Base-by-base conservation (phyloP, 2,329 filamentous ascomycete species). In the Neofusicoccum cordaticola region DNA sequence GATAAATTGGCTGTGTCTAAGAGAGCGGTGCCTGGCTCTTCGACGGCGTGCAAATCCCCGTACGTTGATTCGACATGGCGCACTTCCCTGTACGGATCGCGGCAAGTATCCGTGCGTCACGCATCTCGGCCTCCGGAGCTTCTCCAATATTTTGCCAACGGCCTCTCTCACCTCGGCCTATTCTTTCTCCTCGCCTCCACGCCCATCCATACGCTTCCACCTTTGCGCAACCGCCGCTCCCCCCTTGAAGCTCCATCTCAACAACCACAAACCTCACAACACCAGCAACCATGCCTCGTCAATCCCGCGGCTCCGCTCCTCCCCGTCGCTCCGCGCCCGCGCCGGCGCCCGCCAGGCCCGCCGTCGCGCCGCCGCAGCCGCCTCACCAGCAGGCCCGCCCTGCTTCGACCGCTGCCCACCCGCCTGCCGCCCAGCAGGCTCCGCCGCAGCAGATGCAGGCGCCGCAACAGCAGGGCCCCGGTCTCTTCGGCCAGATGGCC, bases 401-500 rank as follows among this genome's bases (percentile, higher is more conserved):
- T 75, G 86, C 91, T 70, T 84, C 90, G 65, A 91, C 92, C 68
- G 85, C 89, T 71, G 78, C 82, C 42, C 76, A 79, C 65, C 81
- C 80, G 27, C 77, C 79, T 41, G 68, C 83, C 63, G 74, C 79
- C 67, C 73, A 77, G 52, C 77, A 82, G 64, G 82, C 84, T 69
- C 73, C 79, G 67, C 78, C 81, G 63, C 75, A 82, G 62, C 80
- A 86, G 63, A 85, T 86, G 63, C 78, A 83, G 61, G 72, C 77
- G 37, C 72, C 71, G n/a, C 75, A 75, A 57, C 81, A 82, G 62
- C 84, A 89, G 69, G 91, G 93, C 34, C 89, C 92, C 4, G 94
- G 95, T 68, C 85, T 99, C 11, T 92, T 99, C 71, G 94, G 92
- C 66, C 92, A 98, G 85, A 97, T 99, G 91, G 95, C 95, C 70